Evolutionary conservation across 345 rosid species (phyloP), one percentile per base, ranked within the genome.

Genomic region (Eucalyptus pauciflora): DNA sequence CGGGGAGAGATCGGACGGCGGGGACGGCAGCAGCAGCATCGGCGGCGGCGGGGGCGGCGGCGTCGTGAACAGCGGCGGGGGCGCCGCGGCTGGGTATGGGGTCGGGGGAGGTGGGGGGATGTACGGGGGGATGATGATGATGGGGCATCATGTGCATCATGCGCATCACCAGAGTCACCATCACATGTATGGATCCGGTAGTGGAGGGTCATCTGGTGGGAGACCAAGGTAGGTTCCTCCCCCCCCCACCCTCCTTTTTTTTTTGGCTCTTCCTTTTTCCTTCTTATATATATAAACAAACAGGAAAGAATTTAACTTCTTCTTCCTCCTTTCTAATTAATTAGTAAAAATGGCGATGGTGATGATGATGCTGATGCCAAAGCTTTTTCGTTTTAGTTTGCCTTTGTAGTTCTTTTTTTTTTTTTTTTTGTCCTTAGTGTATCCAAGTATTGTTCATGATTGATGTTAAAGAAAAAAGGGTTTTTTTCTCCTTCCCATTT

Each of bases 111-210:
- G 87, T 18, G 69, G 79, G 88, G 88, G 86, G 87, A 88, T 90
- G 89, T 86, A 89, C 60, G 62, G 62, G 89, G 89, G 81, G 69
- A 89, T 89, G 89, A 89, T 89, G 89, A 87, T 87, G 89, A 87
- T 89, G 91, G 91, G 89, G 33, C 87, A 86, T 86, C 81, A 64
- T 46, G 86, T n/a, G 25, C 91, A 90, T 16, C 93, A 87, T 31
- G 88, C 56, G 76, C 89, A 80, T 5, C 86, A 86, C 49, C 91
- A 88, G 45, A 62, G 89, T 60, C 90, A 62, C 43, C 89, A 87
- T 50, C 91, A 87, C 60, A 88, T 88, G 91, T 91, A 91, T 87
- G 91, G 93, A 90, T 90, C 93, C 58, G 89, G 89, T 60, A 85
- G 90, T 86, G 91, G 91, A 80, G 90, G 64, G 20, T 89, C 92